Percentiles rank a stretch among this genome's conserved stretches.
Conservation (phyloP, 495 filamentous ascomycete genomes). For the Aspergillus steynii region DNA sequence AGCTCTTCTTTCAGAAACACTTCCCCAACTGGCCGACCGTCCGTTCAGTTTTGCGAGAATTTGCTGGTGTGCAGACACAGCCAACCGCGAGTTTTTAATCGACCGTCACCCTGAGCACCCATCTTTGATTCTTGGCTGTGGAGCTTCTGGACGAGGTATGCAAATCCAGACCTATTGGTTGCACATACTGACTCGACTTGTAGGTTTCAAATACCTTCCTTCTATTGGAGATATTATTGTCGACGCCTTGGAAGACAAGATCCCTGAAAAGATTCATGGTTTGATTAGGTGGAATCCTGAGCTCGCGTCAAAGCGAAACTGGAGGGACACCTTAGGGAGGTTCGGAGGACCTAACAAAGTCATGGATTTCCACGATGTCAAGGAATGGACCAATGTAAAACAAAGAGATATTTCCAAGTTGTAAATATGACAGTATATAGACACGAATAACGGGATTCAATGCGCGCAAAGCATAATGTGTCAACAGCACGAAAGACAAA, state of each 20-base stretch:
- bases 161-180: not conserved
- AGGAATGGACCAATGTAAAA: conserved; percentile 24
- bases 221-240: conserved; percentile 37
- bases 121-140: conserved; percentile 39
- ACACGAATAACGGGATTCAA: not conserved
- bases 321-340: conserved; percentile 39
- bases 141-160: conserved; percentile 36
- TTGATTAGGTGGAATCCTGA: conserved; percentile 43
- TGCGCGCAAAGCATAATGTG: not conserved
- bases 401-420: conserved; percentile 21
- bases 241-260: conserved; percentile 34
- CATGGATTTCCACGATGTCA: conserved; percentile 41
- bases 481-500: not conserved
- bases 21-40: conserved; percentile 43
- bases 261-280: conserved; percentile 30
- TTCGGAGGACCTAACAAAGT: conserved; percentile 37
- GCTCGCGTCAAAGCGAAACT: conserved; percentile 35
- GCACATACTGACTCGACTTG: not conserved
- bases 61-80: conserved; percentile 54
- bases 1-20: conserved; percentile 40
- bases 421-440: conserved; percentile 5
- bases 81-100: conserved; percentile 45
- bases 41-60: conserved; percentile 45
- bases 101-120: conserved; percentile 35
- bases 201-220: conserved; percentile 41